Conservation (phyloP, 106 monocot genomes). For the Apostasia ramifera region DNA sequence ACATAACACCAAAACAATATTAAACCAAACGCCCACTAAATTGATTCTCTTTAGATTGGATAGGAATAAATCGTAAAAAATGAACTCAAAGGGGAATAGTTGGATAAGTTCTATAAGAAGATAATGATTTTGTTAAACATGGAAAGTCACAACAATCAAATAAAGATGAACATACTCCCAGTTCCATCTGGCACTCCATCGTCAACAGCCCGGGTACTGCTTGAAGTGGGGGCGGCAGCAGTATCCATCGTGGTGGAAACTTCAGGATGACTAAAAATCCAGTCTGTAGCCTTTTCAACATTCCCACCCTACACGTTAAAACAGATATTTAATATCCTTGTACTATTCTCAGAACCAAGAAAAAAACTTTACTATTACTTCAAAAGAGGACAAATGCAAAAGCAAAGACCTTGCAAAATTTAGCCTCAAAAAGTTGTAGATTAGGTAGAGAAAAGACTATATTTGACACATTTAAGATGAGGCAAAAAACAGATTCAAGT, state of each 20-base stretch:
- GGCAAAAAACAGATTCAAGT: constrained; percentile 4
- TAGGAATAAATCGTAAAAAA: too few relatives aligned
- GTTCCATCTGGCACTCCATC: constrained; percentile 69
- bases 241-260: constrained; percentile 38
- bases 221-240: constrained; percentile 38
- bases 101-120: too few relatives aligned
- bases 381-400: neutral
- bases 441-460: neutral
- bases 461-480: neutral
- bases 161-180: constrained; percentile 54
- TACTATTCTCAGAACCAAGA: neutral
- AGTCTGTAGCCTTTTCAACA: constrained; percentile 87
- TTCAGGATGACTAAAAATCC: constrained; percentile 93
- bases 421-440: too few relatives aligned
- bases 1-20: too few relatives aligned
- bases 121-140: too few relatives aligned
- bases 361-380: neutral
- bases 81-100: too few relatives aligned
- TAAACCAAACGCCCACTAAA: too few relatives aligned
- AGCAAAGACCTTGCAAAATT: too few relatives aligned
- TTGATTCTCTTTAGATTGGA: too few relatives aligned
- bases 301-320: constrained; percentile 56
- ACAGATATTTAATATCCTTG: neutral
- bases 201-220: constrained; percentile 28
- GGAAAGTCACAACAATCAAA: neutral